Conservation (phyloP, 1,139 yeast genomes). For the Taiozyma sp. region DNA sequence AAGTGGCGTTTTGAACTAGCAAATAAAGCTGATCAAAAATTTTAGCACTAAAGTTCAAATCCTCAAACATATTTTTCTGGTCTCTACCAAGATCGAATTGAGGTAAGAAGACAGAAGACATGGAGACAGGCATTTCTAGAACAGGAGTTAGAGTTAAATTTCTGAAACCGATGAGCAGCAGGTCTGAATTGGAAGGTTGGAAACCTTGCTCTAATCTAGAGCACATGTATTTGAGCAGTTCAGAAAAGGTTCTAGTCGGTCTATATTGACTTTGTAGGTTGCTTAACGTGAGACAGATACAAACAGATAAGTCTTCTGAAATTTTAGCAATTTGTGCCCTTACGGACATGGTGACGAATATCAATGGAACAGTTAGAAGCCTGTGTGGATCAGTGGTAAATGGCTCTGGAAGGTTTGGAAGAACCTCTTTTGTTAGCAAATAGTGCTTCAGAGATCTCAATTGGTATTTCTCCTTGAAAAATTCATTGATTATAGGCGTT, state of each 20-base stretch:
- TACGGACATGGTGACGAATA: background rate
- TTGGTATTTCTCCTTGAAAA: background rate
- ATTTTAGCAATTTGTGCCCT: too few species aligned
- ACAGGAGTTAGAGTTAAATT: too few species aligned
- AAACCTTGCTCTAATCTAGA: too few species aligned
- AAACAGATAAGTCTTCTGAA: too few species aligned
- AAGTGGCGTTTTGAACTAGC: background rate
- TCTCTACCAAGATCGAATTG: background rate
- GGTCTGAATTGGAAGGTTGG: too few species aligned
- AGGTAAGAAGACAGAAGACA: background rate
- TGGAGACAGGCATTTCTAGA: background rate
- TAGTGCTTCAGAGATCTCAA: background rate
- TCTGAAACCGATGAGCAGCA: too few species aligned
- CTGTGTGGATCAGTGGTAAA: background rate
- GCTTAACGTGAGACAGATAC: too few species aligned
- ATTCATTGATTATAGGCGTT: background rate
- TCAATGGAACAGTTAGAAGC: background rate
- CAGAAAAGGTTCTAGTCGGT: too few species aligned
- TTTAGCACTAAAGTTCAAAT: background rate
- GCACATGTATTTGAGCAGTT: too few species aligned
- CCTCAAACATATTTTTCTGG: background rate
- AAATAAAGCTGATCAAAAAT: background rate
- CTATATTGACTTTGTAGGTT: too few species aligned
- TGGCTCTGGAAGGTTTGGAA: background rate
- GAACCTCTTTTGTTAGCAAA: background rate